Evolutionary conservation across 805 yeast genomes (phyloP), one percentile per base, ranked within the genome.

Genomic region (Cyberlindnera xylosilytica): DNA sequence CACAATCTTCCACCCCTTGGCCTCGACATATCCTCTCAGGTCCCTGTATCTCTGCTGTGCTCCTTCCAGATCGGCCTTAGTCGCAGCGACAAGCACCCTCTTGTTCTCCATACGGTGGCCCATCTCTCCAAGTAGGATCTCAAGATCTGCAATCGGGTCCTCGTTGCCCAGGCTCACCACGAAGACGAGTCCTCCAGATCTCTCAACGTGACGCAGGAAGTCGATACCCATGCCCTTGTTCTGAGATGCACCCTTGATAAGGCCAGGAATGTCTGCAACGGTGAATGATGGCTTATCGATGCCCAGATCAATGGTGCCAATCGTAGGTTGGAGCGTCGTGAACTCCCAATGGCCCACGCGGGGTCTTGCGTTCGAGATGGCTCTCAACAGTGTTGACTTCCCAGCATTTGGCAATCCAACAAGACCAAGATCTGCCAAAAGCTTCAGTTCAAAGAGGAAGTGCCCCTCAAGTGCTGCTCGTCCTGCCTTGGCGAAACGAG

Each of bases 361-460:
- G 1, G 99, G 97, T 43, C 82, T 72, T 0, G 99, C 98, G 41
- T 80, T 78, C 0, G 97, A 87, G 13, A 93, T 87, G 9, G 95
- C 89, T 42, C 95, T 69, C 34, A 93, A 65, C 23, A 93, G 70
- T 0, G 97, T 88, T 3, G 96, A 87, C 60, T 93, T 93, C 1
- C 99, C 99, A 4, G 98, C 97, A 63, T 93, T 93, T 1, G 99
- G 99, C 16, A 93, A 69, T 0, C 99, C 99, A 18, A 93, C 96
- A 6, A 93, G 68, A 0, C 98, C 99, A 44, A 91, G 66, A 62
- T 93, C 98, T 0, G 99, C 99, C 43, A 93, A 72, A 29, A 89
- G 70, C 59, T 88, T 89, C 50, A 93, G 68, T 64, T 93, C 99
- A 50, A 93, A 77, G 43, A 87, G 64, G 49, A 93, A 88, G 42